phyloP scores from a whole-genome alignment of 805 yeast species.

The Wickerhamiella brachini region DNA sequence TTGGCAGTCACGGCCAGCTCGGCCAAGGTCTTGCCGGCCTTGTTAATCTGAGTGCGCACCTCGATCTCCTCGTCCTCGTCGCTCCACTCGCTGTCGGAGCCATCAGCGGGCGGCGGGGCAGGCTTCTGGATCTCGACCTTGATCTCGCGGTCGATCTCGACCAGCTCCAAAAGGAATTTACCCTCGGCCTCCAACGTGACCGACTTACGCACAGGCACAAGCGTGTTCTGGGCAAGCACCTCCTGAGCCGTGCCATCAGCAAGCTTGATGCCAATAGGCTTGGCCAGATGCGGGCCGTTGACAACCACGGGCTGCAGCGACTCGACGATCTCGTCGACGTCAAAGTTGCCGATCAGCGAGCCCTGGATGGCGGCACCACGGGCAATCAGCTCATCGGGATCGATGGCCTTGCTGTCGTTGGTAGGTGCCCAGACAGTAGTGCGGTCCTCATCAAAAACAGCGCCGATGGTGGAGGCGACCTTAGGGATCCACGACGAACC shows the following conservation, averaged over 20 bases:
- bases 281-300: constrained; percentile 73
- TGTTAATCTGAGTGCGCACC: constrained; percentile 57
- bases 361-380: constrained; percentile 98
- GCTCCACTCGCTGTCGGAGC: constrained; percentile 38
- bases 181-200: constrained; percentile 47
- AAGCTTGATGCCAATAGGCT: constrained; percentile 70
- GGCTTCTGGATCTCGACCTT: constrained; percentile 68
- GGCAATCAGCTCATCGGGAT: constrained; percentile 81
- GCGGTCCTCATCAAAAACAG: constrained; percentile 61
- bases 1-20: constrained; percentile 63
- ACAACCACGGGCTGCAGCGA: constrained; percentile 71
- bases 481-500: constrained; percentile 91
- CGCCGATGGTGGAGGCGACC: constrained; percentile 59
- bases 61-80: constrained; percentile 80
- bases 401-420: constrained; percentile 55
- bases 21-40: constrained; percentile 62
- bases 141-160: constrained; percentile 64
- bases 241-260: constrained; percentile 58
- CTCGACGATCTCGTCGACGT: constrained; percentile 75
- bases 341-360: constrained; percentile 58
- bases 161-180: constrained; percentile 51
- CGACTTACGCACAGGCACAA: constrained; percentile 78
- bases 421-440: constrained; percentile 58
- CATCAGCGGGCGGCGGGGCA: constrained; percentile 46
- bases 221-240: constrained; percentile 68